Percentiles rank a stretch among this genome's conserved stretches.
phyloP scores from a whole-genome alignment of 495 filamentous ascomycete genomes.

The Aspergillus mulundensis region DNA sequence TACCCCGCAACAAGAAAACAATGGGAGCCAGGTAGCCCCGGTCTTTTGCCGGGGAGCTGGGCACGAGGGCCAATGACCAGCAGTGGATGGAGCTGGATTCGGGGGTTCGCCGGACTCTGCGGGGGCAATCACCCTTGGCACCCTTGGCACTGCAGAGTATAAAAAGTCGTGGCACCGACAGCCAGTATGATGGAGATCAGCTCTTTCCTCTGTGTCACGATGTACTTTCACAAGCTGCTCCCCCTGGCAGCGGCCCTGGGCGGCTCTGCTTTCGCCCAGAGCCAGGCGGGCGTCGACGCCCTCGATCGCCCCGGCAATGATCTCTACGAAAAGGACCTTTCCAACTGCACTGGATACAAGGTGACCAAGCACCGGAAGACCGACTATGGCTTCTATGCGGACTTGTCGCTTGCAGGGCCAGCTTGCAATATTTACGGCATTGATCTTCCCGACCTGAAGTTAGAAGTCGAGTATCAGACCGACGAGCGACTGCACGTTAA shows the following conservation, averaged over 20 bases:
- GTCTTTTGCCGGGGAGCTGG: neutral
- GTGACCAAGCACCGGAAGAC: constrained; percentile 60
- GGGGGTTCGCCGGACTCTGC: neutral
- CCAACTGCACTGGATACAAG: constrained; percentile 65
- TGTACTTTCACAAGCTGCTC: constrained; percentile 16
- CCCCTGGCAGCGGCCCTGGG: constrained; percentile 12
- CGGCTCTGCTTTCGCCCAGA: constrained; percentile 16
- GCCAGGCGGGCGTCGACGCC: constrained; percentile 16
- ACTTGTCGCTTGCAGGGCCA: constrained; percentile 61
- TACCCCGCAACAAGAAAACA: neutral
- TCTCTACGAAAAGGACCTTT: constrained; percentile 22
- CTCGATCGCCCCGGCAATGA: constrained; percentile 19
- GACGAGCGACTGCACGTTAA: constrained; percentile 78
- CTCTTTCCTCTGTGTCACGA: neutral
- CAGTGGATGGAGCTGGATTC: neutral
- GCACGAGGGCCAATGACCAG: neutral
- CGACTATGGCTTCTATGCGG: constrained; percentile 41
- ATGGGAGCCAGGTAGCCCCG: neutral
- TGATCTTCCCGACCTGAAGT: constrained; percentile 60
- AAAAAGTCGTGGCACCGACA: neutral
- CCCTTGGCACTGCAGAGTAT: neutral
- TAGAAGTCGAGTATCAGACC: constrained; percentile 71
- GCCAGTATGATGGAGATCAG: neutral
- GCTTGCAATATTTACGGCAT: constrained; percentile 68
- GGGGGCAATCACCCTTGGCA: neutral